These are phyloP conservation scores for Xylariomycetidae sp. DNA, from an alignment of 2,329 filamentous ascomycete genomes.

Conservation along the genomic window DNA sequence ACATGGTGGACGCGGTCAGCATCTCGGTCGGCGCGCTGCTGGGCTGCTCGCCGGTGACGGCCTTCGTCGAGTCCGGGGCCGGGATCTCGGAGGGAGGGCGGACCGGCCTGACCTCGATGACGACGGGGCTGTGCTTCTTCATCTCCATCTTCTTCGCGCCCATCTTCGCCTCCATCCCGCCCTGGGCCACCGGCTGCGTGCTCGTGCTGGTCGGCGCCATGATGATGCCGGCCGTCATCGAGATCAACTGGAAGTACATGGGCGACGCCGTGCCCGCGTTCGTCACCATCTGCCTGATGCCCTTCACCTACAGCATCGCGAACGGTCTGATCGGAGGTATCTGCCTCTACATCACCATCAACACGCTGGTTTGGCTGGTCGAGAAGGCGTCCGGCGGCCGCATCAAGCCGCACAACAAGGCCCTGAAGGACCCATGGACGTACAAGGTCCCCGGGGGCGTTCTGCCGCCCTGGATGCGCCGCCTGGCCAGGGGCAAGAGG, in stretches of 20 bases:
- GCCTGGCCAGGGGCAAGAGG: constrained; percentile 60
- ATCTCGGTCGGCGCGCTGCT: constrained; percentile 77
- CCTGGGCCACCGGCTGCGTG: constrained; percentile 87
- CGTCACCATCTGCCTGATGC: constrained; percentile 78
- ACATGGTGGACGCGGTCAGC: constrained; percentile 71
- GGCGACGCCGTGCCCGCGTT: constrained; percentile 82
- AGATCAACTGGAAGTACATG: constrained; percentile 86
- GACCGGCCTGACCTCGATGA: constrained; percentile 77
- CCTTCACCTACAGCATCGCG: constrained; percentile 83
- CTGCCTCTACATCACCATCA: constrained; percentile 69
- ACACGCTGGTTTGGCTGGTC: constrained; percentile 63
- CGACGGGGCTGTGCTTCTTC: constrained; percentile 77
- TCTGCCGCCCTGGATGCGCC: constrained; percentile 65
- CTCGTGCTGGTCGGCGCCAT: constrained; percentile 81
- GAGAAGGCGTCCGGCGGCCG: constrained; percentile 61
- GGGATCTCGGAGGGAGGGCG: constrained; percentile 83
- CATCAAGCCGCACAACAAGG: constrained; percentile 68
- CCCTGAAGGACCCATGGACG: constrained; percentile 74
- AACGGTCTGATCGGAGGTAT: constrained; percentile 81
- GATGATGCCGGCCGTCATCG: constrained; percentile 71
- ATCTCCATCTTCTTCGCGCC: constrained; percentile 84
- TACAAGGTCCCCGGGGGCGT: constrained; percentile 70
- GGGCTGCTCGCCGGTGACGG: constrained; percentile 74
- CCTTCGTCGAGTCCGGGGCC: constrained; percentile 83
- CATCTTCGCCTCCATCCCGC: constrained; percentile 83